phyloP scores from a whole-genome alignment of 2,329 filamentous ascomycete species.

The Claviceps sp. region DNA sequence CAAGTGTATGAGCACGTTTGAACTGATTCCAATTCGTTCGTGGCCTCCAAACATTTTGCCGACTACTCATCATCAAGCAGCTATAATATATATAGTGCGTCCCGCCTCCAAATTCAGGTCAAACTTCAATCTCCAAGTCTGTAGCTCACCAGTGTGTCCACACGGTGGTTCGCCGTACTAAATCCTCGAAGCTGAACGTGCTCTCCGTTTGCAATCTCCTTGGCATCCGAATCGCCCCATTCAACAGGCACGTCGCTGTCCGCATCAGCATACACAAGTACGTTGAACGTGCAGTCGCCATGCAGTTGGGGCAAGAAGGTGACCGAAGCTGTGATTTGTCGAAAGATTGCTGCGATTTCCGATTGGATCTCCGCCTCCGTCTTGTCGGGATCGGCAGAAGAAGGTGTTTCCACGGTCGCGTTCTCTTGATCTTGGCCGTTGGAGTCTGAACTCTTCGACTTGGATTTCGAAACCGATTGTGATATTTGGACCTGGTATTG shows the following conservation, averaged over 20 bases:
- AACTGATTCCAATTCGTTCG: not conserved
- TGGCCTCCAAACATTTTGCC: not conserved
- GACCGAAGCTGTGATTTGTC: constrained; percentile 94
- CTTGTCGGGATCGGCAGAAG: constrained; percentile 48
- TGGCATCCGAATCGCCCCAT: constrained; percentile 96
- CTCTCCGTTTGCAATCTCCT: constrained; percentile 89
- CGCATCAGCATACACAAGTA: constrained; percentile 92
- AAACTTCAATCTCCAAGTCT: constrained; percentile 35
- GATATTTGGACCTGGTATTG: constrained; percentile 14
- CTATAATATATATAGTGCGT: too few relatives aligned
- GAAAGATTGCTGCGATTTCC: constrained; percentile 92
- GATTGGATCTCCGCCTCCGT: constrained; percentile 87
- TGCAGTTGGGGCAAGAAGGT: constrained; percentile 84
- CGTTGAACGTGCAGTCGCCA: constrained; percentile 96
- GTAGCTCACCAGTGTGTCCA: constrained; percentile 94
- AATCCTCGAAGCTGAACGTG: constrained; percentile 92
- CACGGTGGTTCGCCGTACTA: constrained; percentile 85
- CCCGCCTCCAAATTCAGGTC: too few relatives aligned
- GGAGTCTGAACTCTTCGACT: constrained; percentile 24
- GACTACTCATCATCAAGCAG: not conserved
- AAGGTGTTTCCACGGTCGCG: constrained; percentile 19
- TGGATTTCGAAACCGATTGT: constrained; percentile 18
- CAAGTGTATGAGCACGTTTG: not conserved
- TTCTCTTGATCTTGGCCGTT: constrained; percentile 59
- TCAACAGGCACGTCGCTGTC: constrained; percentile 94